Evolutionary conservation across 2,329 filamentous ascomycete genomes (phyloP), one percentile per base, ranked within the genome.

Genomic region (Exophiala spinifera): DNA sequence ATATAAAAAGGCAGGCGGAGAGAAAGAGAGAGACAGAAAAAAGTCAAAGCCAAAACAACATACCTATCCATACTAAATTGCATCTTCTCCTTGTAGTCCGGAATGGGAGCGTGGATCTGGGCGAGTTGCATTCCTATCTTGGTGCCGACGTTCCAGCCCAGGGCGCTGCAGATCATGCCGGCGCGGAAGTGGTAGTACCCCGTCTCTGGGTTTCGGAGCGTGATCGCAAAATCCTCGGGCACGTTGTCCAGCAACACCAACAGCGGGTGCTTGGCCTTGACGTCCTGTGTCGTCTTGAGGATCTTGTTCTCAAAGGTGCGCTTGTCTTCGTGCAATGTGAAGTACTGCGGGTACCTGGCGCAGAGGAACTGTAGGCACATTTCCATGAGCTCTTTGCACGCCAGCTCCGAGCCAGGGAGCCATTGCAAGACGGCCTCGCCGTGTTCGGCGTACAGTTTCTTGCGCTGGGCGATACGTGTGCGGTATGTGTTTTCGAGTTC

Each of bases 61-160:
- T 72, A 89, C 81, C 88, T 79, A 65, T 95, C 89, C 86, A 95
- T 91, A 37, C 87, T 91, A 60, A 90, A 87, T 34, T 87, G 81
- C 87, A 95, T 91, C 74, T 91, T 95, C 67, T 89, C 86, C 61
- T 88, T 88, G 69, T 92, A 95, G 64, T 94, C 88, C 0, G 90
- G 89, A 19, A 95, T 86, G 0, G 80, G 78, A 1, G 72, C 72
- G 66, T 95, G 90, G 56, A 95, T 92, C 53, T 84, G 79, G 10
- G 84, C 76, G 13, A 95, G 73, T 19, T 79, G 79, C 61, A 85
- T 70, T 0, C 88, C 88, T 50, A 94, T 84, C 73, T 95, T 94
- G 20, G 79, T 80, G 0, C 76, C 80, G 0, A 94, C 72, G 60
- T 86, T 88, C 90, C 90, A 95, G 1, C 90, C 90, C 0, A 95